Percentiles rank a stretch among this genome's conserved stretches.
These are phyloP conservation scores for Macrolepiota dolichaula DNA, from an alignment of 768 basidiomycete genomes.

Conservation along the genomic window DNA sequence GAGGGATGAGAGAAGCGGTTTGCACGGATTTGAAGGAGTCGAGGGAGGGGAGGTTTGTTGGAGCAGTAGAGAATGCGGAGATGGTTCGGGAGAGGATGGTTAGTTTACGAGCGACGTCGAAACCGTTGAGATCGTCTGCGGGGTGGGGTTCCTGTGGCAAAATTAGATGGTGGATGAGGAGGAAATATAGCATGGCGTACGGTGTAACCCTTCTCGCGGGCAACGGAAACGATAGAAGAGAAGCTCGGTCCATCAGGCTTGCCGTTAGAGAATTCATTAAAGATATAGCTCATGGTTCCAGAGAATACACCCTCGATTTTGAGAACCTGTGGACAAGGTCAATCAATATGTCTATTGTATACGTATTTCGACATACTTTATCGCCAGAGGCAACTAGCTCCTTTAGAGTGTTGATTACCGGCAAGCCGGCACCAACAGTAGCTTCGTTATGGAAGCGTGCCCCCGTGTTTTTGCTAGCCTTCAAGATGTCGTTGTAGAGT, in stretches of 20 bases:
- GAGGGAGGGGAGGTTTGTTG: slow-evolving; percentile 45
- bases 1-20: slow-evolving; percentile 84
- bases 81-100: slow-evolving; percentile 90
- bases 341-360: background rate
- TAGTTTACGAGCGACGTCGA: slow-evolving; percentile 95
- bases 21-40: slow-evolving; percentile 81
- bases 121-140: slow-evolving; percentile 93
- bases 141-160: slow-evolving; percentile 87
- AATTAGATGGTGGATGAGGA: background rate
- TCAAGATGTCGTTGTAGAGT: slow-evolving; percentile 68
- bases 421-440: slow-evolving; percentile 95
- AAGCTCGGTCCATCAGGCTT: slow-evolving; percentile 70
- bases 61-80: slow-evolving; percentile 29
- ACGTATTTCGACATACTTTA: slow-evolving; percentile 46
- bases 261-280: slow-evolving; percentile 88
- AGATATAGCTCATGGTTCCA: slow-evolving; percentile 98
- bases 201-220: slow-evolving; percentile 93
- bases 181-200: slow-evolving; percentile 35
- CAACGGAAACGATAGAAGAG: slow-evolving; percentile 84
- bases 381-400: slow-evolving; percentile 93
- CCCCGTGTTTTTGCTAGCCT: slow-evolving; percentile 53
- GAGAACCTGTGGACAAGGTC: slow-evolving; percentile 46
- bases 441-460: slow-evolving; percentile 81
- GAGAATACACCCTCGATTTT: slow-evolving; percentile 98
- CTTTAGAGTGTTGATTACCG: slow-evolving; percentile 87